Evolutionary conservation across 2,329 filamentous ascomycete genomes (phyloP), one percentile per base, ranked within the genome.

Genomic region (Pseudohalonectria lignicola): DNA sequence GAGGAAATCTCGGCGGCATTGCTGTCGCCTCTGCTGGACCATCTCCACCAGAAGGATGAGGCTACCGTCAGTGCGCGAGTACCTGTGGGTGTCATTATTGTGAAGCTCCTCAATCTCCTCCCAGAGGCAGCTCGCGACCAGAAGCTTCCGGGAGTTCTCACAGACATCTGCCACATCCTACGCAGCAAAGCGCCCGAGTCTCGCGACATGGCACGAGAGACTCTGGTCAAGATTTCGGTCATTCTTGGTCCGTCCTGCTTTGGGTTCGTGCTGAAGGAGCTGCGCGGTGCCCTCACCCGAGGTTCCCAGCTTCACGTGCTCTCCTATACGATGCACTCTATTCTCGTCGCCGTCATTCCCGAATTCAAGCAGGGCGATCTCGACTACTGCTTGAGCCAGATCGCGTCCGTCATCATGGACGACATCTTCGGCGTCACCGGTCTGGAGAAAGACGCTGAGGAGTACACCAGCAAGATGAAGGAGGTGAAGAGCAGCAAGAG

Each of bases 401-500:
- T 96, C 31, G 79, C 93, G 33, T 72, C 76, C 2, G 76, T 98
- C 31, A 81, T 96, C 45, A 92, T 98, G 85, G 92, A 98, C 52
- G 93, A 98, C 54, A 92, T 93, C 11, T 98, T 98, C 53, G 93
- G 93, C 21, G 76, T 79, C 5, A 82, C 83, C 25, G 92, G 92
- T 2, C 84, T 94, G 61, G 90, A 98, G 54, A 98, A 98, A 60
- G 92, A 98, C 50, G 90, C 90, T 0, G 87, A 95, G 49, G 92
- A 88, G 38, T 98, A 98, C 56, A 81, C 82, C 40, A 94, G 79
- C 55, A 84, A 90, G 59, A 95, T 93, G 81, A 94, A 93, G 59
- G 92, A 98, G 61, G 82, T 98, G 40, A 96, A 94, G 66, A 92
- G 85, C 59, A 95, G 85, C 67, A 98, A 96, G 67, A 95, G 88